Evolutionary conservation across 805 yeast genomes (phyloP), one percentile per base, ranked within the genome.

Genomic region (Wickerhamiella spandovensis): DNA sequence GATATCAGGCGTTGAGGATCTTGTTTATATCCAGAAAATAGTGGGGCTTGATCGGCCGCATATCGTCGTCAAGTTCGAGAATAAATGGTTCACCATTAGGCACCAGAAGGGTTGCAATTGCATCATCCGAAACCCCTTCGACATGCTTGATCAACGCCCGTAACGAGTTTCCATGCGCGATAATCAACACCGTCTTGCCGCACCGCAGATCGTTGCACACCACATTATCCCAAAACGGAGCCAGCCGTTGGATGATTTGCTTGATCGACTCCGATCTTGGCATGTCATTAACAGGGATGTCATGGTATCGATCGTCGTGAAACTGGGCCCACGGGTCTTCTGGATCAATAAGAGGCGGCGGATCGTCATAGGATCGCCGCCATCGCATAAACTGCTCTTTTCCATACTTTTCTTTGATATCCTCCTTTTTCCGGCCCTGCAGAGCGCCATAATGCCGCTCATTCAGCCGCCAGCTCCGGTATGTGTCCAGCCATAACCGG

Each of bases 371-470:
- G 24, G 96, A 87, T 76, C 97, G 83, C 82, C 97, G 84, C 86
- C 89, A 89, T 62, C 82, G 82, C 76, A 79, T 86, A 85, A 86
- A 90, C 74, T 86, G 79, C 67, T 86, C 96, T 62, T 78, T 72
- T 67, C 97, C 97, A 73, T 78, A 89, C 61, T 78, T 68, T 62
- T 78, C 85, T 66, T 85, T 77, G 59, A 95, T 82, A 61, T 76
- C 88, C 57, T 96, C 95, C 77, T 90, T 90, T 77, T 89, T 90
- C 75, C 89, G 88, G 70, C 97, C 97, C 74, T 90, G 97, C 65
- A 89, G 78, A 60, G 87, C 96, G 77, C 97, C 97, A 75, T 89
- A 89, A 73, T 89, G 97, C 77, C 97, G 90, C 76, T 89, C 97
- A 75, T 89, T 89, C 69, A 89, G 79, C 78, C 96, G 83, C 96